Base-by-base conservation (phyloP, 371 early-diverging fungal genomes). In the Apophysomyces variabilis region DNA sequence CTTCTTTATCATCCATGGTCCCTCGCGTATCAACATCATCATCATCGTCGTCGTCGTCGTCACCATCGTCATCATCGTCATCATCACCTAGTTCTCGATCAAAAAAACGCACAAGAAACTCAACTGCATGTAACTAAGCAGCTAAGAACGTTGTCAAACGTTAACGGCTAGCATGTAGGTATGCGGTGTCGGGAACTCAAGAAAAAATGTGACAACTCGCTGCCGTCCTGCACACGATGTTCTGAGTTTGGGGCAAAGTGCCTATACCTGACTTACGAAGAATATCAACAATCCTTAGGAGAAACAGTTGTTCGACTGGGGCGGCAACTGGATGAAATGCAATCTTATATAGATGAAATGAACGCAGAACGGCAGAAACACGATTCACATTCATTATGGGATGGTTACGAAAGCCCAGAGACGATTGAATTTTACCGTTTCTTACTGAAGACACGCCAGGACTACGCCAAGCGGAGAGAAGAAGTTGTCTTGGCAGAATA, bases 181-280 rank as follows among this genome's bases (percentile, higher is more conserved):
- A 59, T 59, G 60, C 60, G 60, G 11, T 59, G 60, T 59, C 60
- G 60, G 39, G 60, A 59, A n/a, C 60, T 59, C 38, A 59, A 59
- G 60, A 59, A 59, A 59, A 59, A 59, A 26, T 59, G 60, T 43
- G 60, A 59, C 7, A 59, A 59, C 36, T 35, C 38, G 6, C 38
- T 59, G 13, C 60, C 60, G 9, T 59, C 60, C 7, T 59, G 60
- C 36, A 59, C 60, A 39, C 38, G 60, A 39, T 59, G 60, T n/a
- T 41, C 43, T 6, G 60, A 59, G 36, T 59, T 59, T 59, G 60
- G 60, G n/a, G 60, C 60, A 18, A 59, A 59, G 18, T 59, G 60
- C 16, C 16, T 59, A 38, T 59, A 59, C 39, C 16, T 59, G 39
- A 59, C 60, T 12, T 59, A 59, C 16, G 60, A 59, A 39, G 60